phyloP scores from a whole-genome alignment of 2,329 filamentous ascomycete genomes.

The Talaromyces sp. region DNA sequence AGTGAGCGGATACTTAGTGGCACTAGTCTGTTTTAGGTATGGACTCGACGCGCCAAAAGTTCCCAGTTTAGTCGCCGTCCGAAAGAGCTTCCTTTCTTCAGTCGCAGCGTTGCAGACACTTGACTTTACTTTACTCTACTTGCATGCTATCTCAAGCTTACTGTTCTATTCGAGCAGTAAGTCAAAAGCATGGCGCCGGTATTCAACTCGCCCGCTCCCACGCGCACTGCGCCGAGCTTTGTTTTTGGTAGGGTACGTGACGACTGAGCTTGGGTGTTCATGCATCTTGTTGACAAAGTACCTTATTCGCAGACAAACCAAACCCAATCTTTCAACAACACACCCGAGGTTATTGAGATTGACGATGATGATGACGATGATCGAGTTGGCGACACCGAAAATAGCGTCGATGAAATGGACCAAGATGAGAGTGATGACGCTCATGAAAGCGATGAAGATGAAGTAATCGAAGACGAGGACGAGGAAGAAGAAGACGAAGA shows the following conservation, averaged over 20 bases:
- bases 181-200: conserved; percentile 38
- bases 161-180: not conserved
- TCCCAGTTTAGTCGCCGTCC: conserved; percentile 19
- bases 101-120: conserved; percentile 3
- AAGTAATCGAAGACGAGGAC: conserved; percentile 25
- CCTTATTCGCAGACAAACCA: conserved; percentile 20
- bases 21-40: conserved; percentile 32
- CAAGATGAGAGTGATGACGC: conserved; percentile 36
- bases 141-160: not conserved
- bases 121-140: not conserved
- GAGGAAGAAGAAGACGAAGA: not conserved
- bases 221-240: conserved; percentile 23
- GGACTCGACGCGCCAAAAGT: conserved; percentile 34
- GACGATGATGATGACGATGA: conserved; percentile 30
- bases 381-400: conserved; percentile 26
- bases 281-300: conserved; percentile 12
- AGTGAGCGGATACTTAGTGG: conserved; percentile 20
- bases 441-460: conserved; percentile 39
- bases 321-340: conserved; percentile 25
- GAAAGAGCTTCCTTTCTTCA: conserved; percentile 13
- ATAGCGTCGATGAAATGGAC: conserved; percentile 14
- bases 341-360: conserved; percentile 39
- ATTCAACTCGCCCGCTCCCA: conserved; percentile 32
- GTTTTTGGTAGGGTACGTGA: conserved; percentile 27
- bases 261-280: conserved; percentile 13